Conservation (phyloP, 805 yeast species). For the Barnettozyma pratensis region DNA sequence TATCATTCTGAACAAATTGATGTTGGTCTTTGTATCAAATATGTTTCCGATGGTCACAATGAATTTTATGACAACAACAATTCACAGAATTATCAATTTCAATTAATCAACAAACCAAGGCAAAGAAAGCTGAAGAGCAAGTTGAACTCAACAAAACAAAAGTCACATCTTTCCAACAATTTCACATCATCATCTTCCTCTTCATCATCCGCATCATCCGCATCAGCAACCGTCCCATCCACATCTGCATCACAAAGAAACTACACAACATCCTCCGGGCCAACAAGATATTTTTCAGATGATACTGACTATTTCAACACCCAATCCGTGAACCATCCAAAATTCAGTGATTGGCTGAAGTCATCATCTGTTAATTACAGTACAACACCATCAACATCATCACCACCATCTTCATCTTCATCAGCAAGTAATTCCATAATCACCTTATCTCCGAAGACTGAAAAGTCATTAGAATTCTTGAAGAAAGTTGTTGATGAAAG, state of each 20-base stretch:
- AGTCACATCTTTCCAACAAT: conserved; percentile 4
- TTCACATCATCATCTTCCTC: conserved; percentile 7
- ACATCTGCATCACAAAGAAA: conserved; percentile 6
- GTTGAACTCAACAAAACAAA: not conserved
- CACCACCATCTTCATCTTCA: conserved; percentile 3
- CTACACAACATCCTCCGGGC: conserved; percentile 6
- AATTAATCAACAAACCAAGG: conserved; percentile 16
- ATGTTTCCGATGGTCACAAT: conserved; percentile 26
- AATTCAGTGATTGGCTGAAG: conserved; percentile 7
- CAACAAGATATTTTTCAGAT: conserved; percentile 24
- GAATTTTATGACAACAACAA: conserved; percentile 39
- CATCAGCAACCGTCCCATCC: conserved; percentile 1
- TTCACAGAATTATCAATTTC: conserved; percentile 32
- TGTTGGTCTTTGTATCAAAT: conserved; percentile 35
- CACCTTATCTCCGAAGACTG: not conserved
- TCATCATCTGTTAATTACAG: conserved; percentile 11
- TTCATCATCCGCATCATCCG: not conserved
- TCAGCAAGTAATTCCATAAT: conserved; percentile 2
- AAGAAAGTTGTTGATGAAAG: not conserved
- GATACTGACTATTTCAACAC: conserved; percentile 25
- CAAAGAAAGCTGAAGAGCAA: conserved; percentile 4
- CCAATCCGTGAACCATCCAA: conserved; percentile 8
- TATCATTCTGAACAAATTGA: conserved; percentile 14
- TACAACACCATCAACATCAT: conserved; percentile 6
- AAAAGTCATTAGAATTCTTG: not conserved